Evolutionary conservation across 2,329 filamentous ascomycete genomes (phyloP).

Genomic region (Aspergillus sojae): DNA sequence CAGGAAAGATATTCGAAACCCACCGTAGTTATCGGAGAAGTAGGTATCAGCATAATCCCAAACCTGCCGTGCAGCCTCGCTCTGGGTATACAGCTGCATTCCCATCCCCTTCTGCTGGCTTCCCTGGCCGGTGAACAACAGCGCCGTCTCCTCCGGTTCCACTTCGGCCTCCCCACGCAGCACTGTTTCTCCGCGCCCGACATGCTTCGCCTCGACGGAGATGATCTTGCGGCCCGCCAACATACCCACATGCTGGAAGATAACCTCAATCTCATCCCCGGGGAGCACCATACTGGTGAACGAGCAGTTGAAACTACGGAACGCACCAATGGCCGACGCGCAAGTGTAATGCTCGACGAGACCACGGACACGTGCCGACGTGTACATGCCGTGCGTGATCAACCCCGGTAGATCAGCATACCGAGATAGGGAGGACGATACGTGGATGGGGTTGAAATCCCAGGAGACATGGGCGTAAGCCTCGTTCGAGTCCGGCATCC

Average conservation of each 20-base stretch:
- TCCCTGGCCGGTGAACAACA: conserved; percentile 97
- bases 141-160: conserved; percentile 93
- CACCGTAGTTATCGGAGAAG: conserved; percentile 97
- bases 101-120: conserved; percentile 99
- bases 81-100: conserved; percentile 96
- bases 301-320: conserved; percentile 94
- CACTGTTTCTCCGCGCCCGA: conserved; percentile 95
- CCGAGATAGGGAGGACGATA: conserved; percentile 91
- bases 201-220: conserved; percentile 95
- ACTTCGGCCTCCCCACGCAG: conserved; percentile 94
- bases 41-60: conserved; percentile 98
- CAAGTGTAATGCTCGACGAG: conserved; percentile 98
- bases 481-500: conserved; percentile 96
- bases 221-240: conserved; percentile 98
- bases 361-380: conserved; percentile 91
- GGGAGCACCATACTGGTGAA: conserved; percentile 99
- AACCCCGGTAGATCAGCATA: conserved; percentile 96
- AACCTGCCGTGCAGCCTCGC: conserved; percentile 92
- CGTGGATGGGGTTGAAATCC: conserved; percentile 98
- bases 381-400: conserved; percentile 99
- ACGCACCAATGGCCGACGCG: conserved; percentile 96
- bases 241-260: conserved; percentile 96
- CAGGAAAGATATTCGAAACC: conserved; percentile 54
- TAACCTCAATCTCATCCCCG: conserved; percentile 92
- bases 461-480: conserved; percentile 97